These are phyloP conservation scores for Ascochyta clinopodiicola DNA, from an alignment of 2,329 filamentous ascomycete genomes.

Conservation along the genomic window DNA sequence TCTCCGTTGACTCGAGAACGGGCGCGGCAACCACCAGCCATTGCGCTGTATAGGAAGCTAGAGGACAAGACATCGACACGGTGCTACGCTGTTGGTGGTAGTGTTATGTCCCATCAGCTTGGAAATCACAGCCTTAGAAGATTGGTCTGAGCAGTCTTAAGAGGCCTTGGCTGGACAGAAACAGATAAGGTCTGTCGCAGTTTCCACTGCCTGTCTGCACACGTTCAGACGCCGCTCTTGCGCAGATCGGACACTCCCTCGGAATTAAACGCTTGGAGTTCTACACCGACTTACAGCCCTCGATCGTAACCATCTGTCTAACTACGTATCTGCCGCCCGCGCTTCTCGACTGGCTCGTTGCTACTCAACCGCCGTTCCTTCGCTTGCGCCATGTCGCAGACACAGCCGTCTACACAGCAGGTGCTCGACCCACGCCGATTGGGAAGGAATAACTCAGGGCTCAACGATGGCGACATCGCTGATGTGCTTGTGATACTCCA, in stretches of 20 bases:
- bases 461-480: slow-evolving; percentile 80
- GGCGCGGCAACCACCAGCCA: not conserved
- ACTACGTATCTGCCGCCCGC: not conserved
- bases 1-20: not conserved
- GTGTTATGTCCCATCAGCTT: slow-evolving; percentile 29
- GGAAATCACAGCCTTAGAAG: slow-evolving; percentile 19
- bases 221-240: not conserved
- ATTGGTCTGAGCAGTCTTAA: not conserved
- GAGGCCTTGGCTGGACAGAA: not conserved
- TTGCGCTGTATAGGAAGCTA: not conserved
- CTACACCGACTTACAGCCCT: slow-evolving; percentile 7
- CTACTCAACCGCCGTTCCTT: not conserved
- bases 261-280: slow-evolving; percentile 4
- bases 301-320: not conserved
- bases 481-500: slow-evolving; percentile 91
- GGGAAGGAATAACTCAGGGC: slow-evolving; percentile 80
- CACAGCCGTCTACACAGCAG: slow-evolving; percentile 75
- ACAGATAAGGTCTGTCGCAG: not conserved
- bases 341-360: not conserved
- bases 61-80: not conserved
- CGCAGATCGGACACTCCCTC: slow-evolving; percentile 8
- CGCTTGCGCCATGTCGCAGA: slow-evolving; percentile 40
- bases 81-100: not conserved
- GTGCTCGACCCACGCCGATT: slow-evolving; percentile 80
- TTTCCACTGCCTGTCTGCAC: slow-evolving; percentile 3